phyloP scores from a whole-genome alignment of 352 stramenopile species.

The Pythium aristosporum region DNA sequence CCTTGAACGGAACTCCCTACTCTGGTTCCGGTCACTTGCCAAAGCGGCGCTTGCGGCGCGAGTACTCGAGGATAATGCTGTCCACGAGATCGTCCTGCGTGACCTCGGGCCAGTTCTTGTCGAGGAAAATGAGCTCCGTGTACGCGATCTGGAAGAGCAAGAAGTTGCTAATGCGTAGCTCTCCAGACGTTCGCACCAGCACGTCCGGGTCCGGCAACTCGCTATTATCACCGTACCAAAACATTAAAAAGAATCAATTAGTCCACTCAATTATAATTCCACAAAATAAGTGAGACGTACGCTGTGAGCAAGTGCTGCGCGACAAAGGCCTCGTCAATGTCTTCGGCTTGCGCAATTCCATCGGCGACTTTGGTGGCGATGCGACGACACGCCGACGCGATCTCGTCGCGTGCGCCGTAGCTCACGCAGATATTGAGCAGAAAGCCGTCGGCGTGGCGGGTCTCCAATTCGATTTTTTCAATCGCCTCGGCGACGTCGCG shows the following conservation, averaged over 20 bases:
- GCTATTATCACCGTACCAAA: slow-evolving; percentile 30
- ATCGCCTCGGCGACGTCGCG: slow-evolving; percentile 68
- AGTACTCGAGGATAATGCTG: slow-evolving; percentile 87
- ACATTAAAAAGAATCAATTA: slow-evolving; percentile 31
- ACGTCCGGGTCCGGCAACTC: slow-evolving; percentile 91
- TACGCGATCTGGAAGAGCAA: slow-evolving; percentile 96
- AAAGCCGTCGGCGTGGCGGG: slow-evolving; percentile 77
- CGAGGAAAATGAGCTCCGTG: slow-evolving; percentile 93
- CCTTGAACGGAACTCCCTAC: background rate
- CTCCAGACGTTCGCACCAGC: slow-evolving; percentile 94
- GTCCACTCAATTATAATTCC: background rate
- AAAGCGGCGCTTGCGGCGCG: slow-evolving; percentile 85
- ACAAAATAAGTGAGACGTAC: slow-evolving; percentile 40
- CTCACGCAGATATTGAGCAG: slow-evolving; percentile 86
- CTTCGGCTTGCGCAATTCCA: slow-evolving; percentile 55
- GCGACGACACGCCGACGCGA: slow-evolving; percentile 88
- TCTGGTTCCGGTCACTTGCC: slow-evolving; percentile 53
- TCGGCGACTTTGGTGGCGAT: slow-evolving; percentile 84
- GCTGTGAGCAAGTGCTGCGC: slow-evolving; percentile 74
- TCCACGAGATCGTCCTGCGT: slow-evolving; percentile 74
- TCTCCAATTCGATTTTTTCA: slow-evolving; percentile 86
- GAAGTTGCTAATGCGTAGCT: slow-evolving; percentile 96
- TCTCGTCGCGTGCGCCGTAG: slow-evolving; percentile 96
- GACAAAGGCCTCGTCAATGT: slow-evolving; percentile 82
- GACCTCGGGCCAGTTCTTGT: slow-evolving; percentile 96